Conservation (phyloP, 495 filamentous ascomycete species). For the Xylaria intraflava region DNA sequence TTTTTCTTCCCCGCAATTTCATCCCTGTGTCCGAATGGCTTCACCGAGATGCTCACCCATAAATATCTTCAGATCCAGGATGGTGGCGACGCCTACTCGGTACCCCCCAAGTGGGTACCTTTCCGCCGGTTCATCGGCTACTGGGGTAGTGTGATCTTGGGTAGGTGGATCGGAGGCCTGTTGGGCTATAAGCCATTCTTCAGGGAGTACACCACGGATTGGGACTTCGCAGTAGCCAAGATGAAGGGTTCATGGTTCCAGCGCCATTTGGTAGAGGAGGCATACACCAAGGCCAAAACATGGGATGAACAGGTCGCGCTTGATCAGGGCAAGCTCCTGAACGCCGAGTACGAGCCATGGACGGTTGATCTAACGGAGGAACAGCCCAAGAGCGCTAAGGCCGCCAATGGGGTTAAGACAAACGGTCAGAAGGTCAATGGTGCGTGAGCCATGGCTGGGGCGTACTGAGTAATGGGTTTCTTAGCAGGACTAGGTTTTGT, state of each 20-base stretch:
- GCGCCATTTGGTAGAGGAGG: neutral
- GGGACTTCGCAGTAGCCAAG: slow-evolving; percentile 30
- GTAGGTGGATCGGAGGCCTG: slow-evolving; percentile 37
- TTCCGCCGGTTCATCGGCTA: slow-evolving; percentile 23
- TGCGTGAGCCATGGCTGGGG: no score
- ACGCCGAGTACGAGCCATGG: neutral
- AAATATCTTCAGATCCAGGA: slow-evolving; percentile 27
- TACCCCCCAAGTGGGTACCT: slow-evolving; percentile 30
- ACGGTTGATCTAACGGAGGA: neutral
- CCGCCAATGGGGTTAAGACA: neutral
- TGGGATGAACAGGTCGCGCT: neutral
- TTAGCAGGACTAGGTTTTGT: no score
- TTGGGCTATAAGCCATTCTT: slow-evolving; percentile 41
- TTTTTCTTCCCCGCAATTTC: neutral
- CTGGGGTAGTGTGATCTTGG: slow-evolving; percentile 29
- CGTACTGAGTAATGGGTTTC: no score
- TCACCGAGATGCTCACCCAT: no score
- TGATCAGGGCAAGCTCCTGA: neutral
- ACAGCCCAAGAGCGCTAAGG: neutral
- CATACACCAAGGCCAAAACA: neutral
- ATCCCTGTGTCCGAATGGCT: neutral
- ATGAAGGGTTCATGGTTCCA: slow-evolving; percentile 27
- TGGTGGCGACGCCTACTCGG: slow-evolving; percentile 30
- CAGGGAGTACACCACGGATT: slow-evolving; percentile 38
- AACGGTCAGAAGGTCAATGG: no score